These are phyloP conservation scores for Alternaria brassicicola DNA, from an alignment of 2,329 filamentous ascomycete species.

Conservation along the genomic window DNA sequence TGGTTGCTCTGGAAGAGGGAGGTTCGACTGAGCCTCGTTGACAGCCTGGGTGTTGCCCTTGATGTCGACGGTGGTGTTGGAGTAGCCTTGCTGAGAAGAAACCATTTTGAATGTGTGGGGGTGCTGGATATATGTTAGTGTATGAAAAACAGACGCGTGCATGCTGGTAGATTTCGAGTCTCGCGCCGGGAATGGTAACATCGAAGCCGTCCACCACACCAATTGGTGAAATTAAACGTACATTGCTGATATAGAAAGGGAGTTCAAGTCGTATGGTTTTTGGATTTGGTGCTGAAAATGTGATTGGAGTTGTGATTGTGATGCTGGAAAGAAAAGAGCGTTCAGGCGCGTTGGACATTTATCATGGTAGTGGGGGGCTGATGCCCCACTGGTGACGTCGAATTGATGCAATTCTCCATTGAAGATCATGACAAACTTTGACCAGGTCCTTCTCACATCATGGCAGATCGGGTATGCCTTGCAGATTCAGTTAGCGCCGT, in stretches of 20 bases:
- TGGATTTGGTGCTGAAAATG: neutral
- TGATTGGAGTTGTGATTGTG: conserved; percentile 6
- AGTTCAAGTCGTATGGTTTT: neutral
- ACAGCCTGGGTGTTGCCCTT: conserved; percentile 60
- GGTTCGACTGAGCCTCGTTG: conserved; percentile 70
- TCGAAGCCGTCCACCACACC: neutral
- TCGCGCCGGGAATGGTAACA: neutral
- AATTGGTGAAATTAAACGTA: conserved; percentile 6
- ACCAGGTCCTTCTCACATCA: conserved; percentile 10
- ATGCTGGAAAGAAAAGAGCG: conserved; percentile 2
- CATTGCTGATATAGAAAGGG: conserved; percentile 11
- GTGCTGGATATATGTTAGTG: conserved; percentile 2
- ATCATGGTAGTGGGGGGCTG: conserved; percentile 11
- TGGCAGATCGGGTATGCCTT: conserved; percentile 10
- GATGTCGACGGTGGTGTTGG: conserved; percentile 31
- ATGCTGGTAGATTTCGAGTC: neutral
- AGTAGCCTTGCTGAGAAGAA: conserved; percentile 34
- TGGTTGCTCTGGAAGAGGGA: conserved; percentile 80
- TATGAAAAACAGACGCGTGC: neutral
- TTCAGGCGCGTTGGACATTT: conserved; percentile 17
- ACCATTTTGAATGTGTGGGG: conserved; percentile 26
- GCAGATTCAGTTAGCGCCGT: conserved; percentile 13
- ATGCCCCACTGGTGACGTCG: conserved; percentile 28
- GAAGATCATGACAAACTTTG: conserved; percentile 11
- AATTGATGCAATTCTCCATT: conserved; percentile 15